These are phyloP conservation scores for Fraxinus baroniana DNA, from an alignment of 305 asterid genomes.

Conservation along the genomic window DNA sequence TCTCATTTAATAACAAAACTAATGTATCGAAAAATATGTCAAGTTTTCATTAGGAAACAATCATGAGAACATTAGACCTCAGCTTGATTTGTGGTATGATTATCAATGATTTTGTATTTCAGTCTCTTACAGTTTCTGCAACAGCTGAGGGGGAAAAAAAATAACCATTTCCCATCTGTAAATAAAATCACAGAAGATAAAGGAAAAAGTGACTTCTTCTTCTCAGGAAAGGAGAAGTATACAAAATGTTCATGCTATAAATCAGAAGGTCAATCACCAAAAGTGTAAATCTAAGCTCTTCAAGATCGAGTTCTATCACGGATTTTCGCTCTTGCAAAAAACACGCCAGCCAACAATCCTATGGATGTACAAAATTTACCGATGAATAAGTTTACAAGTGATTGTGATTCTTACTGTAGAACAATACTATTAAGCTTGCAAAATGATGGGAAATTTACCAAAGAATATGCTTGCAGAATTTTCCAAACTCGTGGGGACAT, in stretches of 20 bases:
- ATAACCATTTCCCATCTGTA: not conserved
- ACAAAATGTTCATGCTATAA: not conserved
- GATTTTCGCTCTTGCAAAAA: constrained; percentile 88
- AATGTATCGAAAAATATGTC: not conserved
- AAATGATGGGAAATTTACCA: constrained; percentile 41
- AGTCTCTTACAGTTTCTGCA: not conserved
- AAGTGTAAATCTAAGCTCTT: constrained; percentile 11
- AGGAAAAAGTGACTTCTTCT: not conserved
- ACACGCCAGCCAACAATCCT: constrained; percentile 88
- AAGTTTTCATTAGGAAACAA: not conserved
- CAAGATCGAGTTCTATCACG: constrained; percentile 43
- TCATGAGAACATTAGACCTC: not conserved
- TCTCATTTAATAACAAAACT: not conserved
- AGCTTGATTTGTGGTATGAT: not conserved
- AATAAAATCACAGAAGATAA: not conserved
- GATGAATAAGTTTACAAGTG: constrained; percentile 15
- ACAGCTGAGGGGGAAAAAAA: not conserved
- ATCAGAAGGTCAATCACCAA: not conserved
- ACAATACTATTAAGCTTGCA: constrained; percentile 21
- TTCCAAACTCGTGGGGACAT: constrained; percentile 79
- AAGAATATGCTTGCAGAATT: constrained; percentile 82
- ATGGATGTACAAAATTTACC: constrained; percentile 40
- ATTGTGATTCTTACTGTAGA: not conserved
- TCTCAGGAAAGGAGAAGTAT: not conserved
- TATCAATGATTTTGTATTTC: not conserved